Conservation (phyloP, 2,329 filamentous ascomycete genomes). For the Scedosporium dehoogii region DNA sequence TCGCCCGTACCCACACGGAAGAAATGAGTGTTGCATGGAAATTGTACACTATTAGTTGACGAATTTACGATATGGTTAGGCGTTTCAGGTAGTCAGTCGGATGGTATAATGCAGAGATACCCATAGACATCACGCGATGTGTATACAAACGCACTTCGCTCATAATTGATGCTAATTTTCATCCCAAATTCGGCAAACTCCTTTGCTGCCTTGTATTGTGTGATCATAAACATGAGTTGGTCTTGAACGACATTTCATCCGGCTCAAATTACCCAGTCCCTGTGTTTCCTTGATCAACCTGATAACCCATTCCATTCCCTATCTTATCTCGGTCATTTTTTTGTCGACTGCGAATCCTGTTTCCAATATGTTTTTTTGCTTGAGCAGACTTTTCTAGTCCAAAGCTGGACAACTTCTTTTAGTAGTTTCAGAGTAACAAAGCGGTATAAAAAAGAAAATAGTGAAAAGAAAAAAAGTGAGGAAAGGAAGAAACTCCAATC, state of each 20-base stretch:
- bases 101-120: neutral
- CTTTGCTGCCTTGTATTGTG: neutral
- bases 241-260: too few relatives aligned
- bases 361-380: conserved; percentile 2
- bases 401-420: neutral
- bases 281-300: too few relatives aligned
- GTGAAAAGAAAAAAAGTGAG: neutral
- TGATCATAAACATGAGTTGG: neutral
- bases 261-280: too few relatives aligned
- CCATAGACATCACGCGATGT: neutral
- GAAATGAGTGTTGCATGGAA: neutral
- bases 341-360: neutral
- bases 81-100: too few relatives aligned
- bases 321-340: neutral
- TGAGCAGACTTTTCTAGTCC: conserved; percentile 3
- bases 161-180: neutral
- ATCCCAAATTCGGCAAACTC: neutral
- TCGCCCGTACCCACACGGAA: neutral
- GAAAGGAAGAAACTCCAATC: neutral
- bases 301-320: neutral
- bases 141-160: neutral
- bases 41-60: too few relatives aligned
- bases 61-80: too few relatives aligned
- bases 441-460: neutral
- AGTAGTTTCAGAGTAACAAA: neutral